Base-by-base conservation (phyloP, 176 grass and related monocot genomes). In the Zea luxurians region DNA sequence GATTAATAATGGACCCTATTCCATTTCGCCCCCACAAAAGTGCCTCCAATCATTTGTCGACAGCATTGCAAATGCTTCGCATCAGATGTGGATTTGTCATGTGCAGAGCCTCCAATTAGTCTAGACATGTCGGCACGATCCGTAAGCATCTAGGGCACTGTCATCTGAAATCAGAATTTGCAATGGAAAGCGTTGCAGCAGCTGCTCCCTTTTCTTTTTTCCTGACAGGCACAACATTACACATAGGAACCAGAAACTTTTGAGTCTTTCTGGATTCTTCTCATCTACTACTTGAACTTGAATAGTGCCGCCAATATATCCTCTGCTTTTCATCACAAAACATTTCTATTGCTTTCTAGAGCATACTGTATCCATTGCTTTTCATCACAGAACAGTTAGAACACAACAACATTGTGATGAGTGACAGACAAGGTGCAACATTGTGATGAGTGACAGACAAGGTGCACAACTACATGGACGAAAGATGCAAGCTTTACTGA, bases 41-140 rank as follows among this genome's bases (percentile, higher is more conserved):
- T 12, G 13, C 45, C 12, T 54, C 60, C 80, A 82, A 65, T 74
- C 37, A 65, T 74, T 65, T 45, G 1, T 65, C 48, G 60, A 82
- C 70, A 82, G 20, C 47, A 7, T 36, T 74, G 48, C 70, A 66
- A 44, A n/a, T 27, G 18, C 3, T 4, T 74, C 35, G 61, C 37
- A 36, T 35, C 46, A 74, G 36, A 47, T 40, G 13, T 52, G 38
- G 37, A 45, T 53, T 65, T 55, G 18, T 54, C 70, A 46, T 66
- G 60, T 55, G 70, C 47, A 34, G 7, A 16, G 7, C 34, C 45
- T 73, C n/a, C 16, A 64, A 63, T 72, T 52, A 69, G 48, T 27
- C 27, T 27, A 0, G 27, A 4, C 53, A 77, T 41, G 36, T 11
- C 27, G 27, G 27, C 27, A 27, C 27, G 27, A 27, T 27, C 27